Evolutionary conservation across 306 rosid genomes (phyloP).

Genomic region (Glycyrrhiza uralensis): DNA sequence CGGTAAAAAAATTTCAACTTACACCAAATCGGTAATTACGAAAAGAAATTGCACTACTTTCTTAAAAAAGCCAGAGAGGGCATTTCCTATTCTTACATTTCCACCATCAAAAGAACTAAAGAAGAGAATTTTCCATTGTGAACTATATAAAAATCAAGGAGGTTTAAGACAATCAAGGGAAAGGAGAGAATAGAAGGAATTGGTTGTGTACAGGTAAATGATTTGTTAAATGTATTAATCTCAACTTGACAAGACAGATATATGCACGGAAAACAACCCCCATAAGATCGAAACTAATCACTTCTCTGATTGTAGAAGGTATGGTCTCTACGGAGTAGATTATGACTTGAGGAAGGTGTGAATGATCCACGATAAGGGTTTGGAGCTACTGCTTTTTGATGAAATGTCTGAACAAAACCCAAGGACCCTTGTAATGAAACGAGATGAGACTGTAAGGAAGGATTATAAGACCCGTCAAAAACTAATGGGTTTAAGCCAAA

Average conservation of each 20-base stretch:
- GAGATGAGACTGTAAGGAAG: neutral
- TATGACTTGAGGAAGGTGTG: conserved; percentile 1
- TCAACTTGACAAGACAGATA: neutral
- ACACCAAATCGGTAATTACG: too few species aligned
- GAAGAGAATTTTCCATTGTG: neutral
- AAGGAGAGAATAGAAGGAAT: neutral
- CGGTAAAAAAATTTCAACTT: too few species aligned
- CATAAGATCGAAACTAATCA: neutral
- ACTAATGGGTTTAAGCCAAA: neutral
- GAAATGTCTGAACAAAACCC: neutral
- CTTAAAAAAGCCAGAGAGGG: too few species aligned
- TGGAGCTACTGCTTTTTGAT: conserved; percentile 13
- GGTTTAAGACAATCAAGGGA: neutral
- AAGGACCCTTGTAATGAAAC: neutral
- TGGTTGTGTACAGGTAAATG: neutral
- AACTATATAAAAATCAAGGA: neutral
- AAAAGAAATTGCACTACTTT: too few species aligned
- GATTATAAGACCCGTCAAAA: conserved; percentile 11
- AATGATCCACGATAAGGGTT: neutral
- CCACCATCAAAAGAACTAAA: neutral
- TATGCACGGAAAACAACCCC: neutral
- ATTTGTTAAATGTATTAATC: conserved; percentile 1
- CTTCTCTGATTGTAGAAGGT: neutral
- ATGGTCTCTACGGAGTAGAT: neutral
- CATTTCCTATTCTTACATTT: neutral